A percentile compares a stretch with the other conserved stretches of the same genome.
These are phyloP conservation scores for Epichloe aotearoae DNA, from an alignment of 2,329 filamentous ascomycete genomes.

Conservation along the genomic window DNA sequence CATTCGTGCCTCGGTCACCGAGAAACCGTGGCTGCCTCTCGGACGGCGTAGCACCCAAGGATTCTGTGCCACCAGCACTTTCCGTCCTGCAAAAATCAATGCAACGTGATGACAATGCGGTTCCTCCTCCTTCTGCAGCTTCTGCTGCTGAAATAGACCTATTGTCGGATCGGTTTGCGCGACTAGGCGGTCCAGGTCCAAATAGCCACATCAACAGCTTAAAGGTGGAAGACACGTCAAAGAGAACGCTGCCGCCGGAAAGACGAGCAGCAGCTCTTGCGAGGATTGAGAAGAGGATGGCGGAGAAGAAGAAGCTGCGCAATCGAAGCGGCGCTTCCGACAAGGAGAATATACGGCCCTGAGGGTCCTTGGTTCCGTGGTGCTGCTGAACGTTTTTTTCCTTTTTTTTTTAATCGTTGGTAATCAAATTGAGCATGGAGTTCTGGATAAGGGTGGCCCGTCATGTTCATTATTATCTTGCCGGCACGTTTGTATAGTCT, in stretches of 20 bases:
- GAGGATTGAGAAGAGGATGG: slow-evolving; percentile 38
- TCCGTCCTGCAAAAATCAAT: slow-evolving; percentile 14
- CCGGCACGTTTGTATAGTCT: not conserved
- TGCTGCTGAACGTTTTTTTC: not conserved
- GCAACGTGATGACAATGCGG: slow-evolving; percentile 7
- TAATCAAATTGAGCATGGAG: slow-evolving; percentile 10
- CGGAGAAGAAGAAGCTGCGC: slow-evolving; percentile 31
- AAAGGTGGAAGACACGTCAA: slow-evolving; percentile 25
- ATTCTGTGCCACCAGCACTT: slow-evolving; percentile 15
- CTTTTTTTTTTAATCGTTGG: not conserved
- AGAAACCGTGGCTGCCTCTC: slow-evolving; percentile 24
- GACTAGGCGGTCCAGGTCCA: slow-evolving; percentile 27
- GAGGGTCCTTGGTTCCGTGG: not conserved
- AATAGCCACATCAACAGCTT: slow-evolving; percentile 15
- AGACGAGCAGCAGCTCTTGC: slow-evolving; percentile 41
- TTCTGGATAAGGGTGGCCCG: slow-evolving; percentile 7
- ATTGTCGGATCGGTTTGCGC: slow-evolving; percentile 30
- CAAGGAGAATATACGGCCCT: slow-evolving; percentile 39
- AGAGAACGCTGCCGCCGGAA: slow-evolving; percentile 33
- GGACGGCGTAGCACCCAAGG: slow-evolving; percentile 18
- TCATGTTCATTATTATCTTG: not conserved
- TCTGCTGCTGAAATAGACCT: slow-evolving; percentile 27
- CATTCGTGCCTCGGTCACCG: slow-evolving; percentile 28
- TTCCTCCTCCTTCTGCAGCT: not conserved
- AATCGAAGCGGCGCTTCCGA: slow-evolving; percentile 20